phyloP scores from a whole-genome alignment of 768 basidiomycete species.

The Tulasnella sp. region DNA sequence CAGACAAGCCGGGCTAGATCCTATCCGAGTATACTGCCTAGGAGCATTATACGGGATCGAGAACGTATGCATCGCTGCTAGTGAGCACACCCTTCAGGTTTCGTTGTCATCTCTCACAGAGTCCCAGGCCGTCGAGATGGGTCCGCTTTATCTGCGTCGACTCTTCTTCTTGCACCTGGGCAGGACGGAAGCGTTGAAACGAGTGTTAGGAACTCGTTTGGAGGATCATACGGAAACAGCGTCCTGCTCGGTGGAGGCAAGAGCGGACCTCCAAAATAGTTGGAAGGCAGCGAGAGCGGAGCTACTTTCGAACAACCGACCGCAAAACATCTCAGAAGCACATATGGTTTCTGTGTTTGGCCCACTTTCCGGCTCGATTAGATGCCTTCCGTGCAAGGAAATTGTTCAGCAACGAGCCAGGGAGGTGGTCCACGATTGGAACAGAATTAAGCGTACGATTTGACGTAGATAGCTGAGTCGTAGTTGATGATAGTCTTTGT shows the following conservation, averaged over 20 bases:
- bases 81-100: conserved; percentile 62
- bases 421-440: not conserved
- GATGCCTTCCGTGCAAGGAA: not conserved
- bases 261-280: not conserved
- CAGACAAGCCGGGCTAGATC: conserved; percentile 52
- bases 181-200: conserved; percentile 68
- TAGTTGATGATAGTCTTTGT: too few relatives aligned
- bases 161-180: conserved; percentile 78
- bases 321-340: not conserved
- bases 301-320: not conserved
- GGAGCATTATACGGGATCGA: conserved; percentile 55
- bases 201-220: conserved; percentile 34
- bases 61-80: conserved; percentile 66
- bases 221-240: not conserved
- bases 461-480: not conserved
- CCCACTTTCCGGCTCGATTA: not conserved
- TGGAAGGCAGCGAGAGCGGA: conserved; percentile 11
- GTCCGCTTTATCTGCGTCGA: conserved; percentile 64
- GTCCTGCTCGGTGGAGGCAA: not conserved
- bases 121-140: conserved; percentile 55
- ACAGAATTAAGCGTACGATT: not conserved
- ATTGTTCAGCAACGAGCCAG: not conserved
- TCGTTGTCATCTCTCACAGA: conserved; percentile 57
- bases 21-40: conserved; percentile 60
- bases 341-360: not conserved